Evolutionary conservation across 495 filamentous ascomycete species (phyloP).

Genomic region (Talaromyces proteolyticus): DNA sequence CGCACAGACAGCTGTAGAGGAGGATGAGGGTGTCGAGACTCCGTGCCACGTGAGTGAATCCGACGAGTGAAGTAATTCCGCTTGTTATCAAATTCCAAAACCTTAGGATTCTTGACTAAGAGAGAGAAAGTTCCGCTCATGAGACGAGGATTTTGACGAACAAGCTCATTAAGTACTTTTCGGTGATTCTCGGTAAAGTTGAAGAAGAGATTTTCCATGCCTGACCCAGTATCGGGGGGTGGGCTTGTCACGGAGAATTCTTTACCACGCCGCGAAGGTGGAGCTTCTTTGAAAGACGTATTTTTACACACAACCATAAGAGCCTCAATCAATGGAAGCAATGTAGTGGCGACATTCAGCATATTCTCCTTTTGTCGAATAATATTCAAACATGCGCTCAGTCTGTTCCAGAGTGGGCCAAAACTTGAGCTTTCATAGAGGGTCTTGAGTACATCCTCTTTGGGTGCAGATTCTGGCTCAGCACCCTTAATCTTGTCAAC

Average conservation of each 20-base stretch:
- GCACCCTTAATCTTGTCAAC: constrained; percentile 47
- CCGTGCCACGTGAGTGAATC: constrained; percentile 68
- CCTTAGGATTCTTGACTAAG: constrained; percentile 96
- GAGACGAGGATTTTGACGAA: constrained; percentile 90
- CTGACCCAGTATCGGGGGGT: constrained; percentile 60
- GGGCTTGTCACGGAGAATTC: constrained; percentile 71
- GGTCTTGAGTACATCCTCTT: constrained; percentile 74
- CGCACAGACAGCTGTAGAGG: constrained; percentile 85
- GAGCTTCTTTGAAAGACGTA: constrained; percentile 69
- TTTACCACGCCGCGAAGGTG: constrained; percentile 51
- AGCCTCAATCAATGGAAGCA: constrained; percentile 88
- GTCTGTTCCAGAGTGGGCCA: constrained; percentile 80
- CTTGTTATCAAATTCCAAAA: constrained; percentile 99
- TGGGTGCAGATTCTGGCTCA: constrained; percentile 48
- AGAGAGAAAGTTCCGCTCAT: constrained; percentile 98
- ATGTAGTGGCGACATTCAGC: constrained; percentile 92
- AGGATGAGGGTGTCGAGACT: constrained; percentile 60
- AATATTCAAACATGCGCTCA: constrained; percentile 85
- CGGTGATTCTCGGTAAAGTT: constrained; percentile 97
- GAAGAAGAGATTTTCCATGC: constrained; percentile 91
- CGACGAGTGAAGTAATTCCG: constrained; percentile 97
- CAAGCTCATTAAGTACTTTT: constrained; percentile 96
- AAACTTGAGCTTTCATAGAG: constrained; percentile 91
- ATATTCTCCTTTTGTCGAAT: constrained; percentile 90
- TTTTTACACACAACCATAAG: constrained; percentile 99